Evolutionary conservation across 345 rosid genomes (phyloP).

Genomic region (Populus ilicifolia): DNA sequence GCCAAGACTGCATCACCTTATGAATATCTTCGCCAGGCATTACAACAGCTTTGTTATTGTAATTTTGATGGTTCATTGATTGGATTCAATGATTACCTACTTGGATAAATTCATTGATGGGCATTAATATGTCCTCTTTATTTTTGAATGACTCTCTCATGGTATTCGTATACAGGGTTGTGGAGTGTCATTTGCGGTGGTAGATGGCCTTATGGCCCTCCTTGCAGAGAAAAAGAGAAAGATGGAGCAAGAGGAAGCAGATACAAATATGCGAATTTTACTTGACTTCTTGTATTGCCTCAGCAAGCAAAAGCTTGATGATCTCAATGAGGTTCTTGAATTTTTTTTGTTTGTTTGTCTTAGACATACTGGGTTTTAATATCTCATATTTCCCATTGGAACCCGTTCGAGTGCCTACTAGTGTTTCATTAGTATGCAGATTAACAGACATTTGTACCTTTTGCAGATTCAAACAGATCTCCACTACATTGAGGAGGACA

Average conservation of each 20-base stretch:
- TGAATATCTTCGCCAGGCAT: conserved; percentile 58
- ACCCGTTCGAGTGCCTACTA: not conserved
- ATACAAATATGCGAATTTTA: conserved; percentile 37
- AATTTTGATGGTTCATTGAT: not conserved
- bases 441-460: not conserved
- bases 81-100: not conserved
- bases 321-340: conserved; percentile 35
- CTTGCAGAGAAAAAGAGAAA: conserved; percentile 39
- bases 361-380: too few species aligned
- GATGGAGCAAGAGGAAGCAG: conserved; percentile 41
- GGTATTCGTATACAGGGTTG: conserved; percentile 44
- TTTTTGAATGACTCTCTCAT: not conserved
- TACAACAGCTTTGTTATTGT: conserved; percentile 58
- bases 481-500: conserved; percentile 6
- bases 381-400: not conserved
- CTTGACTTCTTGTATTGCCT: conserved; percentile 36
- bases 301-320: conserved; percentile 39
- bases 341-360: not conserved
- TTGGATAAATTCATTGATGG: not conserved
- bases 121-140: not conserved
- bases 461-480: conserved; percentile 10
- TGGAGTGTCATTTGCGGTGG: conserved; percentile 40
- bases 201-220: conserved; percentile 34
- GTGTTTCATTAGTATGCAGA: not conserved
- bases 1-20: conserved; percentile 64